Evolutionary conservation across 2,329 filamentous ascomycete species (phyloP), one percentile per base, ranked within the genome.

Genomic region (Elsinoe perseae): DNA sequence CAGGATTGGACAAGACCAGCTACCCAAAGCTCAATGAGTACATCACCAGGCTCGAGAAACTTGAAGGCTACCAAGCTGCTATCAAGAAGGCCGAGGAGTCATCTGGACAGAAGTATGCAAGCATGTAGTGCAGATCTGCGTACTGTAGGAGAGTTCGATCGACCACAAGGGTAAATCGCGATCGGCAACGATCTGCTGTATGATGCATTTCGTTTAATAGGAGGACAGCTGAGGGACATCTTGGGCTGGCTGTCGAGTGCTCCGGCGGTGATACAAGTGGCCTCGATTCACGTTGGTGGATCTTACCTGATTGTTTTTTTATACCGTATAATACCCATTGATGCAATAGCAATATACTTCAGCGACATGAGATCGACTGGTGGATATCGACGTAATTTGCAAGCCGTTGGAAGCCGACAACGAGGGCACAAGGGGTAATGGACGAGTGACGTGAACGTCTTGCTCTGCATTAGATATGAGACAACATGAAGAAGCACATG

Each of bases 21-120:
- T 78, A 76, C 59, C 77, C 78, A 0, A 73, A 72, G 60, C 60
- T 80, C 50, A 68, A 64, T 8, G 73, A 65, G 8, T 80, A 78
- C 61, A 66, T 75, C 43, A 69, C 73, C 48, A 70, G 66, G 53
- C 57, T 77, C 43, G 71, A 80, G 62, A 68, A 69, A 42, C 63
- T 70, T 38, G 72, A 75, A 23, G 67, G 69, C 1, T 79, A 78
- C 63, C 69, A 74, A 64, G 69, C 64, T 46, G 73, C 74, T n/a
- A 71, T 73, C n/a, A 69, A 74, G 59, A 77, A 75, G 63, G 75
- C 79, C 32, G 70, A 77, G 56, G 71, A 78, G 61, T 66, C 66
- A 2, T 67, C 64, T 36, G 70, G 70, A 4, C 63, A 69, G 63
- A 55, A 56, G 28, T 62, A 57, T 36, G 27, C 38, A 32, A n/a